phyloP scores from a whole-genome alignment of 495 filamentous ascomycete genomes.

The Penicillium soppii region DNA sequence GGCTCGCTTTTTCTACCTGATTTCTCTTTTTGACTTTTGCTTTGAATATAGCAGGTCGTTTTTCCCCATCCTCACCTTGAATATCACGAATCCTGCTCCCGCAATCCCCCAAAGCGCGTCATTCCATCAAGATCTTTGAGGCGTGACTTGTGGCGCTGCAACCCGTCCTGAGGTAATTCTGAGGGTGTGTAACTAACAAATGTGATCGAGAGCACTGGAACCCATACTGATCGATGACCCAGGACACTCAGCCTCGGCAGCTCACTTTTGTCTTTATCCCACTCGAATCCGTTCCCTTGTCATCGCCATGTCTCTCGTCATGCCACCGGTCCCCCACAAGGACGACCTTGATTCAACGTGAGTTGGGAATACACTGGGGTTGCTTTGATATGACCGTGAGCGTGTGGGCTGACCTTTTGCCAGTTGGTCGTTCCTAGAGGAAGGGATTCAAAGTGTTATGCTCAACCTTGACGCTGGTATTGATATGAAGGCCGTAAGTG shows the following conservation, averaged over 20 bases:
- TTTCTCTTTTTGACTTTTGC: slow-evolving; percentile 8
- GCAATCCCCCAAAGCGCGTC: not conserved
- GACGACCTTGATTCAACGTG: slow-evolving; percentile 85
- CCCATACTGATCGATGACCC: not conserved
- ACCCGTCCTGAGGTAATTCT: slow-evolving; percentile 3
- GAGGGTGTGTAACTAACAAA: not conserved
- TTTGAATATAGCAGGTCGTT: not conserved
- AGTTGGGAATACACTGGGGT: slow-evolving; percentile 28
- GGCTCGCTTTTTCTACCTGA: slow-evolving; percentile 16
- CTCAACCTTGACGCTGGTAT: slow-evolving; percentile 83
- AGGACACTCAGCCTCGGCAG: not conserved
- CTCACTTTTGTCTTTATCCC: not conserved
- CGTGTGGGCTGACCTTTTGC: slow-evolving; percentile 15
- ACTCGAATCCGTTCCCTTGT: slow-evolving; percentile 11
- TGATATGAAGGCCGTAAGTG: slow-evolving; percentile 83
- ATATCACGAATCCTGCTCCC: not conserved
- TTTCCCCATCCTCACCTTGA: not conserved
- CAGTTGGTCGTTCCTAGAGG: slow-evolving; percentile 87
- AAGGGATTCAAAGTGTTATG: slow-evolving; percentile 90
- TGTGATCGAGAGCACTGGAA: not conserved
- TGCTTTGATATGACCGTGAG: not conserved
- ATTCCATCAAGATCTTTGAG: slow-evolving; percentile 4
- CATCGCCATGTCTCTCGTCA: slow-evolving; percentile 36
- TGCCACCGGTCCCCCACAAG: slow-evolving; percentile 60
- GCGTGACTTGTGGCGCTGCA: slow-evolving; percentile 24